These are phyloP conservation scores for Hymenoscyphus linearis DNA, from an alignment of 2,329 filamentous ascomycete species.

Conservation along the genomic window DNA sequence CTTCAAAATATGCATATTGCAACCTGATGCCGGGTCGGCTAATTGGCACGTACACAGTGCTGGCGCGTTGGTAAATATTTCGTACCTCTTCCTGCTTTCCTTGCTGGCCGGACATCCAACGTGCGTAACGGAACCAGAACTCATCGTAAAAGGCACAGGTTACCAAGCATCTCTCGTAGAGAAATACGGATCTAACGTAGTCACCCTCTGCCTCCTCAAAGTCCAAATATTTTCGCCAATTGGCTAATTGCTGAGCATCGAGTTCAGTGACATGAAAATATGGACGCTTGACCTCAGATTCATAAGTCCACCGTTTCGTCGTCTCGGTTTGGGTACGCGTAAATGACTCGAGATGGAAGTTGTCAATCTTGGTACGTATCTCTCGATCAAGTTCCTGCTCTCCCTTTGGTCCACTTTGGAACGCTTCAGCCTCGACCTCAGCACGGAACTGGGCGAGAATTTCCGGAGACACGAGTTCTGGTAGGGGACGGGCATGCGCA, in stretches of 20 bases:
- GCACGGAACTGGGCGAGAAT: conserved; percentile 61
- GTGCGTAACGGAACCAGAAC: conserved; percentile 94
- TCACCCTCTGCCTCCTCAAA: conserved; percentile 87
- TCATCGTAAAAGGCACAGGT: conserved; percentile 94
- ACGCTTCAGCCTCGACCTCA: conserved; percentile 65
- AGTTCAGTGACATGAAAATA: conserved; percentile 97
- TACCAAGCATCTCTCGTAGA: conserved; percentile 92
- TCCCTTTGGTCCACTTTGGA: conserved; percentile 49
- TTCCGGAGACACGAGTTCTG: conserved; percentile 66
- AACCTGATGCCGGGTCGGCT: conserved; percentile 77
- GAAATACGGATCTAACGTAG: conserved; percentile 66
- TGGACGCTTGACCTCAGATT: conserved; percentile 88
- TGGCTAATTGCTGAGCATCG: conserved; percentile 74
- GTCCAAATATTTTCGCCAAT: conserved; percentile 95
- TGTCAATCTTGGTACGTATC: conserved; percentile 73
- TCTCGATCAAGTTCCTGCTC: conserved; percentile 81
- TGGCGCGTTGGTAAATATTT: conserved; percentile 85
- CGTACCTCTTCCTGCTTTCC: conserved; percentile 85
- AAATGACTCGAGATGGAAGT: conserved; percentile 75
- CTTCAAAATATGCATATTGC: conserved; percentile 93
- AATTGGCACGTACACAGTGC: conserved; percentile 80
- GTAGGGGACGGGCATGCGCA: conserved; percentile 65
- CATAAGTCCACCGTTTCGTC: conserved; percentile 89
- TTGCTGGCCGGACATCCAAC: conserved; percentile 82
- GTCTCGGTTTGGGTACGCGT: conserved; percentile 79